These are phyloP conservation scores for Grosmannia huntii DNA, from an alignment of 2,329 filamentous ascomycete genomes.

Conservation along the genomic window DNA sequence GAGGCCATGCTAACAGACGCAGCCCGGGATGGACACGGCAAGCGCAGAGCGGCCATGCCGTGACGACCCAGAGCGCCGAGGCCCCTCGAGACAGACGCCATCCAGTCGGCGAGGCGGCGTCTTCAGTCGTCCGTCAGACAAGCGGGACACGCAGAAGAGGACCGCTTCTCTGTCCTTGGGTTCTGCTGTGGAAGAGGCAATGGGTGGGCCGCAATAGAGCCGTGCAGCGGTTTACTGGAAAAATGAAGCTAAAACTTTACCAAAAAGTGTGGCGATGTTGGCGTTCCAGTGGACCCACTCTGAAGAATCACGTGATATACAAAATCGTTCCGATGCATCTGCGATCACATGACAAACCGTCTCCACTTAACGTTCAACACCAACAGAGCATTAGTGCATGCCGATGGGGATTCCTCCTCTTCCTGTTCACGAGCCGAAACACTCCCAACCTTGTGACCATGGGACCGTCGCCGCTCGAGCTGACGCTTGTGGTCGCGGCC, in stretches of 20 bases:
- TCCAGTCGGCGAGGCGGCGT: not conserved
- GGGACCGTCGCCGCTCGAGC: slow-evolving; percentile 29
- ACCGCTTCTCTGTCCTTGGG: not conserved
- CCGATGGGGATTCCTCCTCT: not conserved
- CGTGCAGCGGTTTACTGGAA: not conserved
- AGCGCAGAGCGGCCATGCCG: not conserved
- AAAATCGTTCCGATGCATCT: too few species aligned
- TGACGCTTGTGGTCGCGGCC: slow-evolving; percentile 90
- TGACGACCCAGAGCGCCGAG: not conserved
- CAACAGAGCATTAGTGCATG: too few species aligned
- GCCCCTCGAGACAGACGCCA: slow-evolving; percentile 10
- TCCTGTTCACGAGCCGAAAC: not conserved
- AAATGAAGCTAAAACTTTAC: not conserved
- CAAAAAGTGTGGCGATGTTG: not conserved
- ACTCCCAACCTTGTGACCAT: not conserved
- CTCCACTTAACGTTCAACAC: too few species aligned
- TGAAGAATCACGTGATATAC: not conserved
- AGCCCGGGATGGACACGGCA: not conserved
- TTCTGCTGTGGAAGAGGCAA: not conserved
- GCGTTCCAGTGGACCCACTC: not conserved
- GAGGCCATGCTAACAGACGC: not conserved
- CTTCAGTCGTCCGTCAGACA: not conserved
- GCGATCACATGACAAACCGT: too few species aligned
- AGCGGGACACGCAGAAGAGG: not conserved
- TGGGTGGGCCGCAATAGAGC: not conserved